Base-by-base conservation (phyloP, 1,139 yeast species). In the Geotrichum europaeum region DNA sequence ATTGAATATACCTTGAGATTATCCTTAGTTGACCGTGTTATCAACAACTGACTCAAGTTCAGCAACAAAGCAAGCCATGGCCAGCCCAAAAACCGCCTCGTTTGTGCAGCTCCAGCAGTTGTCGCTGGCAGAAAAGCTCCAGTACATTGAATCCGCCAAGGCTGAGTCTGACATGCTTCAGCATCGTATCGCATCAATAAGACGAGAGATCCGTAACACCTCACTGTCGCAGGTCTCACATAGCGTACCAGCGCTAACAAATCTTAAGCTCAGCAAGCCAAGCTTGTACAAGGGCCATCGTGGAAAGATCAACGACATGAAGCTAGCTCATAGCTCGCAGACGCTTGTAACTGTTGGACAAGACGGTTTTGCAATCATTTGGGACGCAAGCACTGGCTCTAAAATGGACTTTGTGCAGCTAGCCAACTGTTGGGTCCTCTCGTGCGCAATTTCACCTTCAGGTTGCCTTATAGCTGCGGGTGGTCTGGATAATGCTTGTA, bases 341-440 rank as follows among this genome's bases (percentile, higher is more conserved):
- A 79, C 78, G 51, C 70, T 92, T 2, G 75, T 90, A 12, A 84
- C 91, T 53, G 90, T 91, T 0, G 85, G 95, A 43, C 96, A 89
- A 70, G 97, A 92, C 73, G 97, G 97, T 1, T 87, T 83, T 69
- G 79, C 90, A 78, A 79, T 92, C 55, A 73, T 90, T 36, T 92
- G 97, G 97, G 94, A 91, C 71, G 81, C 91, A 0, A 76, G 81
- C 2, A 82, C 89, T 0, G 94, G 94, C 2, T 77, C 81, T 66
- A 92, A 92, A 70, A 79, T 81, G 61, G 84, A 85, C 64, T 91
- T 91, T 0, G 82, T 91, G 20, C 70, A 67, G 13, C 66, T 76
- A 32, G 70, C 70, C 9, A 87, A 87, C 60, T 86, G 85, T 54
- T 91, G 96, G 89, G 90, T 88, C 1, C 78, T 89, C 60, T 76